Conservation (phyloP, 331 rosid genomes). For the Arachis monticola region DNA sequence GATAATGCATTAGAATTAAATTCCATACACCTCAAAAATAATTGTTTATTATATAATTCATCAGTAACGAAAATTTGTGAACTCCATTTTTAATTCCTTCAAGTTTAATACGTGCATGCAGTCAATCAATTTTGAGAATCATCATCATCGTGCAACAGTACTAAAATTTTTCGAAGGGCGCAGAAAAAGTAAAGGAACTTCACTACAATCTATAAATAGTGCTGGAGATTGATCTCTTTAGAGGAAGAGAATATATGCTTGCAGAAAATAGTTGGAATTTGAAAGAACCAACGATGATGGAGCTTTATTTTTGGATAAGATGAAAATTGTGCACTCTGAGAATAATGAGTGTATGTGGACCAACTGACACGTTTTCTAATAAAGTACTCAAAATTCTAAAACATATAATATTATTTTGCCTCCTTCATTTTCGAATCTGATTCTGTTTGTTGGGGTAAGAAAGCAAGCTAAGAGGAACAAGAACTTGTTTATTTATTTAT, state of each 20-base stretch:
- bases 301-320: slow-evolving; percentile 13
- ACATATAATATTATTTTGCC: slow-evolving; percentile 10
- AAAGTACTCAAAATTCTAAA: slow-evolving; percentile 4
- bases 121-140: slow-evolving; percentile 63
- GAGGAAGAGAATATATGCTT: background rate
- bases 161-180: slow-evolving; percentile 36
- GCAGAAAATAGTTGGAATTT: slow-evolving; percentile 11
- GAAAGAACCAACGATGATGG: slow-evolving; percentile 15
- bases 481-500: slow-evolving; percentile 1
- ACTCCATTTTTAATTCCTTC: too few species aligned
- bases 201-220: background rate
- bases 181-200: background rate
- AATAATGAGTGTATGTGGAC: slow-evolving; percentile 29
- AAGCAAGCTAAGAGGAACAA: background rate
- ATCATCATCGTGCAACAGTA: slow-evolving; percentile 55
- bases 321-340: slow-evolving; percentile 24
- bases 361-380: background rate
- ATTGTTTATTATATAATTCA: too few species aligned
- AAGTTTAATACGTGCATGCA: slow-evolving; percentile 32
- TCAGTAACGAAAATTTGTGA: too few species aligned
- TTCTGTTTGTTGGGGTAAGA: slow-evolving; percentile 18
- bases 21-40: too few species aligned
- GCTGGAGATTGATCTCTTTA: background rate
- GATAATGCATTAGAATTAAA: too few species aligned
- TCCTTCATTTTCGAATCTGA: slow-evolving; percentile 50